Evolutionary conservation across 768 basidiomycete species (phyloP).

Genomic region (Hebeloma cylindrosporum): DNA sequence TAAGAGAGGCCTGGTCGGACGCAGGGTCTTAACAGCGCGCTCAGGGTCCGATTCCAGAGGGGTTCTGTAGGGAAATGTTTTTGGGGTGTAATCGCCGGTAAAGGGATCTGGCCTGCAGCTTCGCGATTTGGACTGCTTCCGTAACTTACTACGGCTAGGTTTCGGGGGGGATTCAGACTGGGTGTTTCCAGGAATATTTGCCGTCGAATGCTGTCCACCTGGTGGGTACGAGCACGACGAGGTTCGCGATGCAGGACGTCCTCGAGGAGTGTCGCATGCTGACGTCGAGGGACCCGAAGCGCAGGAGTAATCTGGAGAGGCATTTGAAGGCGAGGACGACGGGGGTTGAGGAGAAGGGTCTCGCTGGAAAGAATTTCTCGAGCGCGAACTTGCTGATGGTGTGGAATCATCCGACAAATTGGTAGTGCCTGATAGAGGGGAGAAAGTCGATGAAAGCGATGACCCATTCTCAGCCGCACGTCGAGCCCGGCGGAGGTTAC

Average conservation of each 20-base stretch:
- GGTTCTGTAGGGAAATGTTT: slow-evolving; percentile 10
- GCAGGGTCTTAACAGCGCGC: slow-evolving; percentile 20
- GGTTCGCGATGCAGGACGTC: slow-evolving; percentile 10
- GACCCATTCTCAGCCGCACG: slow-evolving; percentile 13
- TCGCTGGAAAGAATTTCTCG: slow-evolving; percentile 6
- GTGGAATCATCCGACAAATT: not conserved
- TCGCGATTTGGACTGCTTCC: slow-evolving; percentile 23
- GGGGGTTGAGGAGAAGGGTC: slow-evolving; percentile 3
- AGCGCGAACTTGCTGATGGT: slow-evolving; percentile 13
- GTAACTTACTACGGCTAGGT: slow-evolving; percentile 24
- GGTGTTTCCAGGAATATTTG: not conserved
- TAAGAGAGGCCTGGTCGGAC: slow-evolving; percentile 20
- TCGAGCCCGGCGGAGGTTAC: slow-evolving; percentile 30
- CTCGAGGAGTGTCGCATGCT: slow-evolving; percentile 11
- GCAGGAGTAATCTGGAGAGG: slow-evolving; percentile 9
- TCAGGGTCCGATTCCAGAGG: slow-evolving; percentile 16
- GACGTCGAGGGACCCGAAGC: slow-evolving; percentile 15
- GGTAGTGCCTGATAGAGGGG: not conserved
- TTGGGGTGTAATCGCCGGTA: slow-evolving; percentile 17
- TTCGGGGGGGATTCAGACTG: slow-evolving; percentile 14
- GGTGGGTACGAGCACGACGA: slow-evolving; percentile 6
- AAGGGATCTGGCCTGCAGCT: slow-evolving; percentile 14
- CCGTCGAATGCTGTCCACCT: slow-evolving; percentile 4
- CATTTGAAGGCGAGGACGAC: slow-evolving; percentile 8
- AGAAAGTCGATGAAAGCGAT: not conserved